Evolutionary conservation across 192 early-diverging fungal genomes (phyloP), one percentile per base, ranked within the genome.

Genomic region (Linderina pennispora): DNA sequence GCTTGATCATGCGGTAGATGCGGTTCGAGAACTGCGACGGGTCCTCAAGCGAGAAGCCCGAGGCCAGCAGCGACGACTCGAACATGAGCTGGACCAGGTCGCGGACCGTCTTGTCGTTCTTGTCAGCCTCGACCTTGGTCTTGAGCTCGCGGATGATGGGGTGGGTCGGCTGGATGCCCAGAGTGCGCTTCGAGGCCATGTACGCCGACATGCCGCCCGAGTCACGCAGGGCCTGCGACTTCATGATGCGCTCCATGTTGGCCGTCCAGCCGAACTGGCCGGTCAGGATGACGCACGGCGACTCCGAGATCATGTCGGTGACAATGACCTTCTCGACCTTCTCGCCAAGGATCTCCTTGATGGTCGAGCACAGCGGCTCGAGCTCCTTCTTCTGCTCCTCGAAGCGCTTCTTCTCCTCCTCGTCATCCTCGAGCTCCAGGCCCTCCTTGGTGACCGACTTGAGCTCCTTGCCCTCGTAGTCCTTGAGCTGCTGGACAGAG

Each of bases 211-310:
- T 98, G 67, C 87, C 89, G 60, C 87, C 89, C 33, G 87, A 87
- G 78, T 99, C 94, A 75, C 94, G 90, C 71, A 98, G 86, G 34
- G 97, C 95, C 78, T 99, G 97, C 43, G 97, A 92, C 81, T 94
- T 97, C 97, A 99, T 99, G 88, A 99, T 97, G 82, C 97, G 92
- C 80, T 99, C 97, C 94, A 99, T 98, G 89, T 98, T 99, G 61
- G 94, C 95, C 33, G 95, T 95, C 95, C 95, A 99, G 49, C 94
- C 97, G 63, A 87, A 96, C 76, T 98, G 92, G 54, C 93, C 93
- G 50, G 97, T 97, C 68, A 95, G 88, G 62, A 99, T 85, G 43
- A 96, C 94, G 80, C 95, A 98, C 37, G 97, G 97, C 31, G 93
- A 95, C 79, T 92, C 90, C 53, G 84, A 79, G 64, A 99, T 91